phyloP scores from a whole-genome alignment of 768 basidiomycete genomes.

The Phanerochaete carnosa region DNA sequence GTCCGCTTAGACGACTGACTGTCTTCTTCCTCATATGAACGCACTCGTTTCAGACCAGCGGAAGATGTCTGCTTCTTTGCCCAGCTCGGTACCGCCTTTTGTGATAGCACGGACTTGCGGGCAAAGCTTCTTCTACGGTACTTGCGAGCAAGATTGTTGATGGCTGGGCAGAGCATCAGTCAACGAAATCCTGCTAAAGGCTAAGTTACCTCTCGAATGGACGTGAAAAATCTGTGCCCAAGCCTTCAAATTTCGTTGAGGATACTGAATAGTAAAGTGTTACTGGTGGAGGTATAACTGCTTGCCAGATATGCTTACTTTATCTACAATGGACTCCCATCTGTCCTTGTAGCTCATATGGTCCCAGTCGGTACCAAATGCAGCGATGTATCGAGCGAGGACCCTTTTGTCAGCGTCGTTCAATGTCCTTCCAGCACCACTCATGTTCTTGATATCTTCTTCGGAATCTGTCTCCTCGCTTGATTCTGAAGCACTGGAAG shows the following conservation, averaged over 20 bases:
- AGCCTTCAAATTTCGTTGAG: conserved; percentile 50
- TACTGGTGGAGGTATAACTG: background rate
- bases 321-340: conserved; percentile 53
- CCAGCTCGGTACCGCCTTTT: conserved; percentile 3
- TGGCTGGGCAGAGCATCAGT: background rate
- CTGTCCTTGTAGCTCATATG: conserved; percentile 39
- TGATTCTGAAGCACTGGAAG: conserved; percentile 22
- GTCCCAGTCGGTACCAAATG: conserved; percentile 41
- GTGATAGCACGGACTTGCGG: background rate
- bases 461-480: conserved; percentile 17
- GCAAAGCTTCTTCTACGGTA: background rate
- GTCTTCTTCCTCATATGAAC: background rate
- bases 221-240: conserved; percentile 62
- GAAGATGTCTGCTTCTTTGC: background rate
- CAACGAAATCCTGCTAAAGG: background rate
- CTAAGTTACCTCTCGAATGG: conserved; percentile 42
- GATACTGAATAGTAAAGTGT: conserved; percentile 34
- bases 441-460: conserved; percentile 47
- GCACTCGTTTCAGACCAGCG: background rate
- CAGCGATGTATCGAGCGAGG: conserved; percentile 57
- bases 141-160: background rate
- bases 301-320: conserved; percentile 30
- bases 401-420: conserved; percentile 61
- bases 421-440: conserved; percentile 44
- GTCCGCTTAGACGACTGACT: background rate